Conservation (phyloP, 73 alveolate species). For the Tetrahymena elliotti region DNA sequence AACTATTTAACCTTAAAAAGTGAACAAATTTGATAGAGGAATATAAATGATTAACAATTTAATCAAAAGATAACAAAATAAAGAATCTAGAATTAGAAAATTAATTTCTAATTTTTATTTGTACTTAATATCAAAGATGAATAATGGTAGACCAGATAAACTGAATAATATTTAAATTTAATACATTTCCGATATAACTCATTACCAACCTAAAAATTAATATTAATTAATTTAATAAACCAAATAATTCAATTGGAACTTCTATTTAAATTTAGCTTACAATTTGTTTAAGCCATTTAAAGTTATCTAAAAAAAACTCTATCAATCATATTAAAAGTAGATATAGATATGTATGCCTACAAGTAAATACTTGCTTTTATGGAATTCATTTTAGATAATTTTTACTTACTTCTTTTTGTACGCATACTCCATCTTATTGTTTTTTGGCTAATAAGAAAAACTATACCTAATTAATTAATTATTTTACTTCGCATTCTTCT, state of each 20-base stretch:
- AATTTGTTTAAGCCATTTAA: not conserved
- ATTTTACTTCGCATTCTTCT: not conserved
- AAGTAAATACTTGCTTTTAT: not conserved
- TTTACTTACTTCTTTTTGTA: not conserved
- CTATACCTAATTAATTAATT: not conserved
- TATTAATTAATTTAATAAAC: no score
- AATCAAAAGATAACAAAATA: not conserved
- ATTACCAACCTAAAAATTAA: not conserved
- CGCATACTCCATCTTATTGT: not conserved
- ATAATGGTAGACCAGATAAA: not conserved
- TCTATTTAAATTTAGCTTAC: no score
- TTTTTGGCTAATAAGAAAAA: not conserved
- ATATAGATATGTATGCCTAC: not conserved
- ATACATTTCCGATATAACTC: not conserved
- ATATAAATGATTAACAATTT: not conserved
- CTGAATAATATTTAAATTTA: not conserved
- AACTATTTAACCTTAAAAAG: not conserved
- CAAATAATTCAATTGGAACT: not conserved
- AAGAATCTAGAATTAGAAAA: not conserved
- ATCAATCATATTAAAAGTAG: not conserved
- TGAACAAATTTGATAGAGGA: not conserved
- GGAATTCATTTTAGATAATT: not conserved
- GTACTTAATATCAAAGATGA: not conserved
- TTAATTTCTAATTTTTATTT: not conserved
- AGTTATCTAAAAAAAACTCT: not conserved